Conservation (phyloP, 371 early-diverging fungal genomes). For the Actinomucor elegans region DNA sequence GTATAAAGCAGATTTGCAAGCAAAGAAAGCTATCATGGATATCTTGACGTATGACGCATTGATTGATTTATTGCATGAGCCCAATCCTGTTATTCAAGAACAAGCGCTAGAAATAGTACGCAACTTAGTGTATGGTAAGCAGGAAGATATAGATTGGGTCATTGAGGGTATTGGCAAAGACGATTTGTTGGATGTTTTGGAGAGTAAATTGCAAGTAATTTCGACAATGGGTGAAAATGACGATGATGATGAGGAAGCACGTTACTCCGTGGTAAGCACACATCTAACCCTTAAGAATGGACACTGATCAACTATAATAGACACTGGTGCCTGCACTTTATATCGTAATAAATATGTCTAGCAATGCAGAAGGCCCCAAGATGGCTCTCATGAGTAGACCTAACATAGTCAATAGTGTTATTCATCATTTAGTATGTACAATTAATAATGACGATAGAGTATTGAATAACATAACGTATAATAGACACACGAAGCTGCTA, state of each 20-base stretch:
- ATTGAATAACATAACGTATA: not conserved
- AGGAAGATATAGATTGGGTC: constrained; percentile 51
- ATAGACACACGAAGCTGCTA: constrained; percentile 60
- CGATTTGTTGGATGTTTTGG: constrained; percentile 63
- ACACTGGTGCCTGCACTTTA: constrained; percentile 48
- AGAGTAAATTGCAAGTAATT: constrained; percentile 58
- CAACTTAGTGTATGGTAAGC: constrained; percentile 73
- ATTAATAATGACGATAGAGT: too few species aligned
- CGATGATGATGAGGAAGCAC: too few species aligned
- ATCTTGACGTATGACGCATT: constrained; percentile 66
- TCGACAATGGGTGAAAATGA: constrained; percentile 42
- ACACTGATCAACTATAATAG: too few species aligned
- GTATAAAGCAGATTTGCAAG: constrained; percentile 66
- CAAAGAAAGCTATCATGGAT: constrained; percentile 73
- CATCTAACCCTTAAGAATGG: too few species aligned
- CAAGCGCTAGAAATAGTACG: constrained; percentile 80
- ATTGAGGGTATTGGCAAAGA: constrained; percentile 72
- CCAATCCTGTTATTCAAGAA: constrained; percentile 66
- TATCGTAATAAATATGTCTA: constrained; percentile 77
- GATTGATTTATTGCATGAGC: constrained; percentile 64
- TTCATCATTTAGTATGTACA: constrained; percentile 56
- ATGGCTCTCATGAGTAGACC: constrained; percentile 59
- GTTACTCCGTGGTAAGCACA: constrained; percentile 30
- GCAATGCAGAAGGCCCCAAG: constrained; percentile 71
- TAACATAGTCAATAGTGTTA: constrained; percentile 54